phyloP scores from a whole-genome alignment of 345 rosid species.

The Trapa incisa region DNA sequence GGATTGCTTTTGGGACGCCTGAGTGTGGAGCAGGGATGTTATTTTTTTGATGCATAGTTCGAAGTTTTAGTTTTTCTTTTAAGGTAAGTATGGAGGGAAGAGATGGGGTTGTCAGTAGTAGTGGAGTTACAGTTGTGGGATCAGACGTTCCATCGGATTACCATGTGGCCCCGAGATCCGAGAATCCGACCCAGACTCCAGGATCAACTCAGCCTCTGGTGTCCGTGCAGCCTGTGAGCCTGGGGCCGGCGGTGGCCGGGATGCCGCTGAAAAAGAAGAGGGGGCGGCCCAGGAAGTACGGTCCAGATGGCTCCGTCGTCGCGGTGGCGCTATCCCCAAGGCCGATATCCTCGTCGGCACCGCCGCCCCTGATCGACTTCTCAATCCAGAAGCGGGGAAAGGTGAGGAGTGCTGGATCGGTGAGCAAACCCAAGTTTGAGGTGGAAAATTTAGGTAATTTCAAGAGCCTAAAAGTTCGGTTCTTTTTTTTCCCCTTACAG shows the following conservation, averaged over 20 bases:
- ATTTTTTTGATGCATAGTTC: no score
- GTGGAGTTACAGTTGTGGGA: constrained; percentile 55
- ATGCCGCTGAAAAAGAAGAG: constrained; percentile 67
- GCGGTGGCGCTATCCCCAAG: constrained; percentile 62
- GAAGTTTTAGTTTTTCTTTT: no score
- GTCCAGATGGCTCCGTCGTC: constrained; percentile 56
- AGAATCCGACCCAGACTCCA: constrained; percentile 24
- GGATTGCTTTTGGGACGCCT: neutral
- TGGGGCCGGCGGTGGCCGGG: constrained; percentile 11
- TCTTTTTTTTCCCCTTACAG: no score
- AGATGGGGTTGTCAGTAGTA: constrained; percentile 19
- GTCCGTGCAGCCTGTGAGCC: constrained; percentile 15
- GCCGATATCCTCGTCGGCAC: constrained; percentile 82
- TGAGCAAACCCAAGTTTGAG: constrained; percentile 57
- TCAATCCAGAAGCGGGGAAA: constrained; percentile 63
- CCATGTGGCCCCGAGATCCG: constrained; percentile 75
- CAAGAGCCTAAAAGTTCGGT: no score
- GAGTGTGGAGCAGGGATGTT: neutral
- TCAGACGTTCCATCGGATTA: constrained; percentile 27
- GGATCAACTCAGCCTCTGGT: constrained; percentile 25
- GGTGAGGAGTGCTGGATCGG: constrained; percentile 46
- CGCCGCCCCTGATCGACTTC: constrained; percentile 81
- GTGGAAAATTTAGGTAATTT: neutral
- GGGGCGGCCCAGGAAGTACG: constrained; percentile 90
- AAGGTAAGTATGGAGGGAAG: no score